phyloP scores from a whole-genome alignment of 441 rosid genomes.

The Croton laevigatus region DNA sequence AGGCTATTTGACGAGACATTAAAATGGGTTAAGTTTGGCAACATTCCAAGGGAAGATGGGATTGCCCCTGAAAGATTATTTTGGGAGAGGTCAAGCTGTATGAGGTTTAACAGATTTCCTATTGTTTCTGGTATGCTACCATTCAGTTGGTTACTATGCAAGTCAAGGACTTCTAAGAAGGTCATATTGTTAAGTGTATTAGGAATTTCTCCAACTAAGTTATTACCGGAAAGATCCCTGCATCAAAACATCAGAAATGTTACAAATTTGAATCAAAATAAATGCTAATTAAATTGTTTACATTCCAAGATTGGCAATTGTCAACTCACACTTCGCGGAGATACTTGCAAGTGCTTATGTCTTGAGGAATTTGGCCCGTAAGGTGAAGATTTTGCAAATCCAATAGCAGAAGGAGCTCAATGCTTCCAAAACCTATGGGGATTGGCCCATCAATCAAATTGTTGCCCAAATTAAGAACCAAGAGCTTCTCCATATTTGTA shows the following conservation, averaged over 20 bases:
- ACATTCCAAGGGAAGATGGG: slow-evolving; percentile 65
- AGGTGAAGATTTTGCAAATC: slow-evolving; percentile 78
- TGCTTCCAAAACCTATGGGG: slow-evolving; percentile 54
- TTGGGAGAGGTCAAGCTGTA: slow-evolving; percentile 62
- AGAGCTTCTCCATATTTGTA: slow-evolving; percentile 47
- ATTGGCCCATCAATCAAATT: slow-evolving; percentile 63
- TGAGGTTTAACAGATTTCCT: slow-evolving; percentile 58
- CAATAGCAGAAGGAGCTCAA: slow-evolving; percentile 65
- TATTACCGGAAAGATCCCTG: slow-evolving; percentile 92
- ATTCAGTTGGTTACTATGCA: slow-evolving; percentile 56
- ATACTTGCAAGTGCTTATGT: slow-evolving; percentile 62
- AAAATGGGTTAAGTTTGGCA: slow-evolving; percentile 43
- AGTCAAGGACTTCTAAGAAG: slow-evolving; percentile 66
- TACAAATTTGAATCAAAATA: slow-evolving; percentile 27
- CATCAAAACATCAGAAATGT: slow-evolving; percentile 28
- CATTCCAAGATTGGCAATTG: slow-evolving; percentile 14
- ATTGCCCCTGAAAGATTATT: slow-evolving; percentile 66
- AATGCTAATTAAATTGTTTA: slow-evolving; percentile 20
- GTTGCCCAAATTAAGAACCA: slow-evolving; percentile 65
- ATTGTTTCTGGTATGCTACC: slow-evolving; percentile 72
- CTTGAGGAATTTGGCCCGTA: slow-evolving; percentile 54
- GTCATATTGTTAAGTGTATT: slow-evolving; percentile 58
- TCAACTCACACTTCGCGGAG: slow-evolving; percentile 82
- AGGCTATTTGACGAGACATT: slow-evolving; percentile 77
- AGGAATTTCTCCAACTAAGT: slow-evolving; percentile 65